phyloP scores from a whole-genome alignment of 345 rosid genomes.

The Mallotus nudiflorus region DNA sequence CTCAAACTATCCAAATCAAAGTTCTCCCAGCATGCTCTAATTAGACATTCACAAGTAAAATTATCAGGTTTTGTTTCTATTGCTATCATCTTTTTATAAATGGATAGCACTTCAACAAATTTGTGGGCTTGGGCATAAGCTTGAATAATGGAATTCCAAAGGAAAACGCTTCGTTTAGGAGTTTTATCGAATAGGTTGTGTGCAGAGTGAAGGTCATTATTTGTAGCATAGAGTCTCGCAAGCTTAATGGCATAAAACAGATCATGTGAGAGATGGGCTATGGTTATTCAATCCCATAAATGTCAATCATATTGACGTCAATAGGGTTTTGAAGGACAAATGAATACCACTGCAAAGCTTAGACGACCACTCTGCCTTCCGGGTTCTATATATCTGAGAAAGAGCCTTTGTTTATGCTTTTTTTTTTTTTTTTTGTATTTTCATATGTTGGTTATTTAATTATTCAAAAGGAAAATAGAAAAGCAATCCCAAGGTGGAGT shows the following conservation, averaged over 20 bases:
- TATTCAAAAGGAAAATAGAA: too few relatives aligned
- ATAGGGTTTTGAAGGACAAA: too few relatives aligned
- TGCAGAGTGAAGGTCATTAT: constrained; percentile 47
- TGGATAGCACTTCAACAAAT: constrained; percentile 33
- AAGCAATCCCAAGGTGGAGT: too few relatives aligned
- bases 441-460: too few relatives aligned
- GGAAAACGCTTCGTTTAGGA: constrained; percentile 70
- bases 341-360: too few relatives aligned
- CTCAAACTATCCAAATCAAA: constrained; percentile 43
- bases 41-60: constrained; percentile 70
- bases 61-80: constrained; percentile 56
- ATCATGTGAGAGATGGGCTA: constrained; percentile 47
- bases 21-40: constrained; percentile 60
- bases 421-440: too few relatives aligned
- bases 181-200: constrained; percentile 70
- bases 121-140: constrained; percentile 54
- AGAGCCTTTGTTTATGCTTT: too few relatives aligned
- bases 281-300: too few relatives aligned
- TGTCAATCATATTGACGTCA: too few relatives aligned
- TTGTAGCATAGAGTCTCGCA: constrained; percentile 49
- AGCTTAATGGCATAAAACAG: constrained; percentile 70
- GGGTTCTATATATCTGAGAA: too few relatives aligned
- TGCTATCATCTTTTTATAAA: constrained; percentile 53
- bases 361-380: too few relatives aligned
- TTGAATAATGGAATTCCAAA: constrained; percentile 81